These are phyloP conservation scores for Hibiscus tridactylites DNA, from an alignment of 345 rosid species.

Conservation along the genomic window DNA sequence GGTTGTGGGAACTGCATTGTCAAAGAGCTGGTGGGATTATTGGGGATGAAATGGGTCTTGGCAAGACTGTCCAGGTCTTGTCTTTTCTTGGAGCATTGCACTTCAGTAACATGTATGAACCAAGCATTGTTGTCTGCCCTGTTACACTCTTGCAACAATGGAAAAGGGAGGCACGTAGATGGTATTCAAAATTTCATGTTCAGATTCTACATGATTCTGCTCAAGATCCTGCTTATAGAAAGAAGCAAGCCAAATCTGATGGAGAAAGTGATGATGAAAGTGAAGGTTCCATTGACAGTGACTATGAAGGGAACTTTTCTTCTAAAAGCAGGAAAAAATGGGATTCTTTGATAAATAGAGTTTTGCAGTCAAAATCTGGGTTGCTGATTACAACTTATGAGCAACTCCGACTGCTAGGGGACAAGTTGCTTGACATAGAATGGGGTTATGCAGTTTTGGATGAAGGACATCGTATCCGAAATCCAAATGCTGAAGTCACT, in stretches of 20 bases:
- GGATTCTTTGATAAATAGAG: slow-evolving; percentile 76
- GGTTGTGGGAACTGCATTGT: slow-evolving; percentile 99
- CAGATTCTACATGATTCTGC: slow-evolving; percentile 94
- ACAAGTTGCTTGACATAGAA: slow-evolving; percentile 68
- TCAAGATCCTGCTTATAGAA: slow-evolving; percentile 40
- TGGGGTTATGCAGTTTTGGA: slow-evolving; percentile 97
- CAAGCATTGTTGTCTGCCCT: slow-evolving; percentile 91
- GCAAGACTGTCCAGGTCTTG: slow-evolving; percentile 89
- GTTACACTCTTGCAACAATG: slow-evolving; percentile 89
- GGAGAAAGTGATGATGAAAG: slow-evolving; percentile 60
- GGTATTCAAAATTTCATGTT: slow-evolving; percentile 72
- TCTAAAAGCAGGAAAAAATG: slow-evolving; percentile 61
- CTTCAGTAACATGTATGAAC: slow-evolving; percentile 83
- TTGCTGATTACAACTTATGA: slow-evolving; percentile 90
- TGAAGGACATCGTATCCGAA: slow-evolving; percentile 96
- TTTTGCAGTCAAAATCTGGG: slow-evolving; percentile 67
- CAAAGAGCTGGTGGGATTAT: slow-evolving; percentile 98
- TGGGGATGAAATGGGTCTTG: slow-evolving; percentile 99
- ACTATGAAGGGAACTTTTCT: slow-evolving; percentile 32
- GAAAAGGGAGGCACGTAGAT: slow-evolving; percentile 89
- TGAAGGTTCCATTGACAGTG: slow-evolving; percentile 62
- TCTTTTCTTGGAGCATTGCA: slow-evolving; percentile 93
- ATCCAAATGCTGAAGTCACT: slow-evolving; percentile 89
- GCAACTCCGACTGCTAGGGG: slow-evolving; percentile 83
- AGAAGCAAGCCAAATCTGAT: slow-evolving; percentile 35